Base-by-base conservation (phyloP, 768 basidiomycete species). In the Auriscalpium vulgare region DNA sequence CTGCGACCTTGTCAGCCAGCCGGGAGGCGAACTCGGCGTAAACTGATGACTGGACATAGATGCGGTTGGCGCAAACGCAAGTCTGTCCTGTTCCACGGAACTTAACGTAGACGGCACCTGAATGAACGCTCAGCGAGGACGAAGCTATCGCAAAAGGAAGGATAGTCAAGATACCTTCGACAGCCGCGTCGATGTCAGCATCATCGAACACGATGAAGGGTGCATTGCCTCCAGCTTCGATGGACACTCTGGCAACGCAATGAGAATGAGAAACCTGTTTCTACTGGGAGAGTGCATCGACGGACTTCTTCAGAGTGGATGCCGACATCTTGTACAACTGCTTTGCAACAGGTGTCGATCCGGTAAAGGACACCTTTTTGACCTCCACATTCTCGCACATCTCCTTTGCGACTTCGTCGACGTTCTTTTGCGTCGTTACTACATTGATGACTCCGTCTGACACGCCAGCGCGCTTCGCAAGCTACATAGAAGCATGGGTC, bases 121-220 rank as follows among this genome's bases (percentile, higher is more conserved):
- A 29, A 51, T 29, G 29, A 3, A 29, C 4, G 29, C 29, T 29
- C 29, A 38, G 47, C 11, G 58, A 21, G 44, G 34, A 50, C 37
- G 21, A 35, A 36, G 40, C 8, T 36, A 47, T 19, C 43, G 40
- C 45, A 11, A n/a, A 14, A 13, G 44, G 37, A 38, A 17, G 57
- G 37, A 62, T 45, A 53, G 56, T 55, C 5, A 67, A 67, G 58
- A 57, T 67, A 80, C 95, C 90, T 61, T 85, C 83, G 8, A 99
- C 91, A 34, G 97, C 97, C 55, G 87, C 84, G 50, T 93, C 90
- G 51, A 99, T 79, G 67, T 98, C 86, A 0, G 94, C 95, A 65
- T 98, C 97, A 60, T 93, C 89, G 68, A 99, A 98, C 8, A 99
- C 89, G 62, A 98, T 97, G 70, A 99, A 94, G 0, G 95, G 89